Percentiles rank a stretch among this genome's conserved stretches.
phyloP scores from a whole-genome alignment of 805 yeast species.

The Cyberlindnera misumaiensis region DNA sequence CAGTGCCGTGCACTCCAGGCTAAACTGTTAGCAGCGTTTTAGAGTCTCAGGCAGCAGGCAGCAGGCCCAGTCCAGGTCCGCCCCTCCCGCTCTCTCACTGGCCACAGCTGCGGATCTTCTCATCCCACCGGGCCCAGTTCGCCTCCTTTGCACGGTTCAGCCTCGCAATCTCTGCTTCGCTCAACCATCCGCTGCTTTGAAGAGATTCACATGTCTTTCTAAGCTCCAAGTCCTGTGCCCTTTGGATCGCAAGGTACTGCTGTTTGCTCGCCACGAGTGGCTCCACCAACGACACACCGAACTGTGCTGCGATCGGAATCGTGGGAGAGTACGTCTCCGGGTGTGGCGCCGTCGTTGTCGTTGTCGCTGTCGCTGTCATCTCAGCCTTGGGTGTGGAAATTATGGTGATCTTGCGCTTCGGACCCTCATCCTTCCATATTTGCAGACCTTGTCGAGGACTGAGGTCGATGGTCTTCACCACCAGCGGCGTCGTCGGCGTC shows the following conservation, averaged over 20 bases:
- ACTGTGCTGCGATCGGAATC: slow-evolving; percentile 18
- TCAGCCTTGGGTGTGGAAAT: background rate
- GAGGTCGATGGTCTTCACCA: no score
- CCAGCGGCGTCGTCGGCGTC: background rate
- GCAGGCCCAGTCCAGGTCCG: no score
- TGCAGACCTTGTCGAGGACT: background rate
- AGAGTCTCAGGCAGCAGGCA: no score
- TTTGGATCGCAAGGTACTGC: slow-evolving; percentile 4
- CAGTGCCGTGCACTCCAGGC: no score
- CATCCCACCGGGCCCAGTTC: slow-evolving; percentile 21
- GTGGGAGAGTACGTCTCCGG: slow-evolving; percentile 17
- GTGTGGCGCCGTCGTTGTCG: background rate
- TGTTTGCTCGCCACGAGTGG: slow-evolving; percentile 1
- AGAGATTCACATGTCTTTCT: slow-evolving; percentile 14
- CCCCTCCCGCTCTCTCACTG: no score
- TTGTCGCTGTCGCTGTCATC: background rate
- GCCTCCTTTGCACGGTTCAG: slow-evolving; percentile 15
- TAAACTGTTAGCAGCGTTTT: no score
- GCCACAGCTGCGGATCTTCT: slow-evolving; percentile 6
- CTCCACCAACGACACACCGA: slow-evolving; percentile 19
- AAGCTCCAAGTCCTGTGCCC: slow-evolving; percentile 15
- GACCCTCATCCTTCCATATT: background rate
- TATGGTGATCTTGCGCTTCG: background rate
- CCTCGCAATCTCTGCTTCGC: slow-evolving; percentile 12
- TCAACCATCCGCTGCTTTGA: slow-evolving; percentile 23